Conservation (phyloP, 306 rosid genomes). For the Acacia acuminata region DNA sequence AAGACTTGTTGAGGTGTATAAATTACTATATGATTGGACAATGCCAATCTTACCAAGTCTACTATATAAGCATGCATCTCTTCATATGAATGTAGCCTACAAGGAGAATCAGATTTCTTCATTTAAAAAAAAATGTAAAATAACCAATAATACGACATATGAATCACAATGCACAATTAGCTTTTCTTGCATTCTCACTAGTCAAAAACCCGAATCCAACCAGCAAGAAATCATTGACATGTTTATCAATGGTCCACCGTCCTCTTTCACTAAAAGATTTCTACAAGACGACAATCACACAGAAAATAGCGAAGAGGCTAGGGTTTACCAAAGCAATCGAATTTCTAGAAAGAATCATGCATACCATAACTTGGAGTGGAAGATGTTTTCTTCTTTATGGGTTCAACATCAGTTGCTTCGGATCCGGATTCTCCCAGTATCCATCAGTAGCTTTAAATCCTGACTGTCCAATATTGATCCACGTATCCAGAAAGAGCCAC, state of each 20-base stretch:
- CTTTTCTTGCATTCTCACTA: not conserved
- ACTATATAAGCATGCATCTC: not conserved
- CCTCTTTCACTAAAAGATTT: no score
- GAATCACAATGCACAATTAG: not conserved
- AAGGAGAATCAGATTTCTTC: not conserved
- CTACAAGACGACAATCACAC: no score
- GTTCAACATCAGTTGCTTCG: conserved; percentile 94
- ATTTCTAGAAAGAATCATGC: conserved; percentile 28
- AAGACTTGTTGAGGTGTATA: not conserved
- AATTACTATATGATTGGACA: not conserved
- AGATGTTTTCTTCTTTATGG: conserved; percentile 47
- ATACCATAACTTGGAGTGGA: conserved; percentile 85
- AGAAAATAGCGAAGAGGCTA: no score
- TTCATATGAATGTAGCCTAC: not conserved
- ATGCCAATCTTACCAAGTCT: not conserved
- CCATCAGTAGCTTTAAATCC: no score
- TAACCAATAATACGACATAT: not conserved
- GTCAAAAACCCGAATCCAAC: not conserved
- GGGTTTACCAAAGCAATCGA: no score
- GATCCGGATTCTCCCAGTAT: no score
- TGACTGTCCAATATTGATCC: no score
- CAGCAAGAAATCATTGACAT: not conserved
- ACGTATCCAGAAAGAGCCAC: no score
- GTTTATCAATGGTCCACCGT: no score
- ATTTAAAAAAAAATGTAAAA: not conserved